Conservation (phyloP, 2,329 filamentous ascomycete species). For the Nannizziopsis barbatae region DNA sequence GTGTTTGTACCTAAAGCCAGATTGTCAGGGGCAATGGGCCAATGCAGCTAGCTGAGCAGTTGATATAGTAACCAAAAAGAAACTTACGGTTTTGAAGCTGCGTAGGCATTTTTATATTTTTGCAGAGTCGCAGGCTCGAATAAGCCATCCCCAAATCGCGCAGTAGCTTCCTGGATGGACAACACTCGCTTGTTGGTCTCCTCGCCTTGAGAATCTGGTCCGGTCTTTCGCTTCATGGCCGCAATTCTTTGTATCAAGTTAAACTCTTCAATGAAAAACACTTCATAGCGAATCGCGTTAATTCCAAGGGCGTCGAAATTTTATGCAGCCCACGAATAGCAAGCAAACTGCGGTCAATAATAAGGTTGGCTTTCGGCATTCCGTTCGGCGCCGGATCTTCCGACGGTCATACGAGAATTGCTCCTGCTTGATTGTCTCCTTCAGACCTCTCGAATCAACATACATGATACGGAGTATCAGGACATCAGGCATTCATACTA, state of each 20-base stretch:
- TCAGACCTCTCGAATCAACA: too few relatives aligned
- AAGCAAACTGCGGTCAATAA: too few relatives aligned
- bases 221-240: conserved; percentile 37
- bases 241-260: background rate
- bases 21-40: background rate
- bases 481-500: too few relatives aligned
- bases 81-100: conserved; percentile 34
- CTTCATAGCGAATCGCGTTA: background rate
- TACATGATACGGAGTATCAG: too few relatives aligned
- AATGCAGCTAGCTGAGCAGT: background rate
- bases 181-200: conserved; percentile 32
- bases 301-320: background rate
- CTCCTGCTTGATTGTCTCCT: too few relatives aligned
- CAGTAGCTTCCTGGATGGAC: conserved; percentile 28
- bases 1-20: conserved; percentile 61
- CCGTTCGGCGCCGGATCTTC: too few relatives aligned
- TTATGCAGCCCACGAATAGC: too few relatives aligned
- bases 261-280: background rate
- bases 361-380: too few relatives aligned
- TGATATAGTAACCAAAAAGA: background rate
- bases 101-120: conserved; percentile 35
- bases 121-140: conserved; percentile 33
- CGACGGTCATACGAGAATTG: too few relatives aligned
- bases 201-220: conserved; percentile 22
- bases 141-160: conserved; percentile 36